Percentiles rank a stretch among this genome's conserved stretches.
Conservation (phyloP, 306 rosid species). For the Lagenaria siceraria region DNA sequence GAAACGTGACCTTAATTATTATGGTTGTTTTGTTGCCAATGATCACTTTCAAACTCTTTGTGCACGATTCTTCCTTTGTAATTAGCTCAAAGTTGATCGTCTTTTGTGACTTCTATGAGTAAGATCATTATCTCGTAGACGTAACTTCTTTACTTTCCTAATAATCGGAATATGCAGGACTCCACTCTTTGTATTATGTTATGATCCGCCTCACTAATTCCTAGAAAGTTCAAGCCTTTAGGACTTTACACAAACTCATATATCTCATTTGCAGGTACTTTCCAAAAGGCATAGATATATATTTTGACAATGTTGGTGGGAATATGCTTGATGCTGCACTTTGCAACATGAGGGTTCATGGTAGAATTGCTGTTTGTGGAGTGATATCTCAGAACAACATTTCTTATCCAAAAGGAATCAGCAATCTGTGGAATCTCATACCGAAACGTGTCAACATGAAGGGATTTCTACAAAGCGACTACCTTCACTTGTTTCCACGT, state of each 20-base stretch:
- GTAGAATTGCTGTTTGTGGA: conserved; percentile 40
- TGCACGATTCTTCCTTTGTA: not conserved
- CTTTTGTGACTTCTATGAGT: not conserved
- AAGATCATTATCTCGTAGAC: not conserved
- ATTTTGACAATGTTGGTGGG: conserved; percentile 51
- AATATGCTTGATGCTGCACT: conserved; percentile 43
- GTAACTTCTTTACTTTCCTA: not conserved
- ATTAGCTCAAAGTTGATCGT: not conserved
- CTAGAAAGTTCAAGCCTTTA: not conserved
- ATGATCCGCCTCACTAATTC: not conserved
- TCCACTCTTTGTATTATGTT: not conserved
- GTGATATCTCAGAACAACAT: conserved; percentile 33
- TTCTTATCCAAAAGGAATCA: conserved; percentile 18
- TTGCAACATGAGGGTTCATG: conserved; percentile 31
- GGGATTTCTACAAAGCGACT: conserved; percentile 32
- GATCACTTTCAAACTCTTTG: not conserved
- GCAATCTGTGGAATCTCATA: conserved; percentile 21
- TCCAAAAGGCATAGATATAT: conserved; percentile 43
- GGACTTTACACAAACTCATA: not conserved
- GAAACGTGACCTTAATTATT: not conserved
- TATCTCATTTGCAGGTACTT: conserved; percentile 21
- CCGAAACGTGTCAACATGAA: conserved; percentile 26
- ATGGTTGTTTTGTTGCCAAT: not conserved
- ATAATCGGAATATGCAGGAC: not conserved
- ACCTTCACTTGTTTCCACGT: conserved; percentile 21